Evolutionary conservation across 2,329 filamentous ascomycete genomes (phyloP).

Genomic region (Paecilomyces variotii): DNA sequence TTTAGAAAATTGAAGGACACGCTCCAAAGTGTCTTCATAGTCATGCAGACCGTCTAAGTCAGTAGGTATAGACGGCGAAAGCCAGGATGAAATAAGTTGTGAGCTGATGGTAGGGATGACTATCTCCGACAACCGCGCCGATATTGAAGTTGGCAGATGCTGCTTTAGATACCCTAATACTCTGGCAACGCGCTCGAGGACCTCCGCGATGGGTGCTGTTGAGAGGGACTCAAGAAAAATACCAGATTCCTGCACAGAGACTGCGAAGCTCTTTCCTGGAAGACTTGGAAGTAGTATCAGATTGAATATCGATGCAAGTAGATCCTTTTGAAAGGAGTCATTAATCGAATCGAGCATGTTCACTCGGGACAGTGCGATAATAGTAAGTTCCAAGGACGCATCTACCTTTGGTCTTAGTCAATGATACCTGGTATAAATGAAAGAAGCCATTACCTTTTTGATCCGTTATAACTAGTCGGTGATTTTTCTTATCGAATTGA

Average conservation of each 20-base stretch:
- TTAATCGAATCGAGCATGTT: slow-evolving; percentile 22
- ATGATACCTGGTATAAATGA: background rate
- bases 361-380: slow-evolving; percentile 23
- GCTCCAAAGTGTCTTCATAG: slow-evolving; percentile 64
- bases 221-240: slow-evolving; percentile 17
- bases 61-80: slow-evolving; percentile 67
- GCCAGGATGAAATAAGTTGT: slow-evolving; percentile 63
- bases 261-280: slow-evolving; percentile 16
- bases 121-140: slow-evolving; percentile 52
- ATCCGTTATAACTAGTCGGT: slow-evolving; percentile 50
- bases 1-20: slow-evolving; percentile 56
- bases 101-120: slow-evolving; percentile 64
- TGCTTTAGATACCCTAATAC: slow-evolving; percentile 45
- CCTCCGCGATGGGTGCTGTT: slow-evolving; percentile 22
- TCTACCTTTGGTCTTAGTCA: slow-evolving; percentile 8
- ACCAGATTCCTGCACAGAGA: slow-evolving; percentile 20
- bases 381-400: slow-evolving; percentile 20
- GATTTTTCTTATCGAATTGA: slow-evolving; percentile 49
- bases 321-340: slow-evolving; percentile 24
- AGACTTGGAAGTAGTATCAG: slow-evolving; percentile 21
- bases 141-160: slow-evolving; percentile 42
- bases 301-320: slow-evolving; percentile 23
- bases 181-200: slow-evolving; percentile 36
- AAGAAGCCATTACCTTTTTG: slow-evolving; percentile 41
- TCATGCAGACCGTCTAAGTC: slow-evolving; percentile 61